Base-by-base conservation (phyloP, 148 eudicot genomes). In the Silene uniflora region DNA sequence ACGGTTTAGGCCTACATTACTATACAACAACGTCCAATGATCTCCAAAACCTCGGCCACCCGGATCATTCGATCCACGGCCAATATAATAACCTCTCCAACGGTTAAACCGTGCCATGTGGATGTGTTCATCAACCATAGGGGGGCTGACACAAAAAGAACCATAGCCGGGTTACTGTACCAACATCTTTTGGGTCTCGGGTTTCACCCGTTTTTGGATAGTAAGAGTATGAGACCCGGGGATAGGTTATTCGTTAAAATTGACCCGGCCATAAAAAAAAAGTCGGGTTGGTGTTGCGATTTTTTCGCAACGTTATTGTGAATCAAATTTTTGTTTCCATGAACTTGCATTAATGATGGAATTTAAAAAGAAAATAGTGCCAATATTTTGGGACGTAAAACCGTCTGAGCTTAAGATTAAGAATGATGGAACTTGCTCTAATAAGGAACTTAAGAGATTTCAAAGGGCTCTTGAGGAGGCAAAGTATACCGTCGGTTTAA, bases 61-160 rank as follows among this genome's bases (percentile, higher is more conserved):
- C 29, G 29, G 29, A 27, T 27, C 29, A 27, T 27, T 2, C 29
- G 29, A 27, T 2, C 29, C 29, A 27, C 29, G 1, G 2, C 29
- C 29, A 27, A 27, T 2, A 27, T 27, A 27, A 27, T 27, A 27
- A 2, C 29, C 29, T 27, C 29, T 27, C 29, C 29, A 1, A 35
- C 39, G 39, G 39, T 35, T 13, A 79, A 64, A 12, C 81, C 85
- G 17, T 86, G 87, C 67, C 89, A 89, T n/a, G n/a, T n/a, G n/a
- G n/a, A n/a, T 25, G 80, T 89, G n/a, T 91, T 91, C 78, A 83
- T 91, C n/a, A 91, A 86, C 79, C 92, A 91, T 67, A 78, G 96
- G 0, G 90, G 91, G 2, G 75, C 79, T 21, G 96, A 91, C 71
- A 88, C 92, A 19, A 91, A 89, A 75, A 77, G 74, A 60, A 86